Evolutionary conservation across 148 eudicot species (phyloP).

Genomic region (Chenopodium berlandieri): DNA sequence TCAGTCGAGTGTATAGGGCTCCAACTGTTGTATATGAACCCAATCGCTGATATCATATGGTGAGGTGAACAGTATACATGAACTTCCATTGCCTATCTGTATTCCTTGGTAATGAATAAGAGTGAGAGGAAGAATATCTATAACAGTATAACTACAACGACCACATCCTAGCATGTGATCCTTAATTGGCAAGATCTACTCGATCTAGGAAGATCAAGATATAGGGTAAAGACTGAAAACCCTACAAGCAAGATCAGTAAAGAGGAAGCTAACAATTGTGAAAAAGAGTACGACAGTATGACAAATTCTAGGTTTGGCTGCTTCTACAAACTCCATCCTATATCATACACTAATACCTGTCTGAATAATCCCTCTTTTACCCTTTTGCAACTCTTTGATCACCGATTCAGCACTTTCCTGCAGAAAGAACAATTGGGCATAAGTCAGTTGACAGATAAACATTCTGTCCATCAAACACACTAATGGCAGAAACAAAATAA

Average conservation of each 20-base stretch:
- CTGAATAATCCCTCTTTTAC: not conserved
- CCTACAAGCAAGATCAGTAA: not conserved
- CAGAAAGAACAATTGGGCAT: not conserved
- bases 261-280: not conserved
- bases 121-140: not conserved
- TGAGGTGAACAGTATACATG: not conserved
- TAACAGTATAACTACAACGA: not conserved
- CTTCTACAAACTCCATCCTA: not conserved
- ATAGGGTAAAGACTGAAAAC: not conserved
- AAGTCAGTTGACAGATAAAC: not conserved
- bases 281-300: not conserved
- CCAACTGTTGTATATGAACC: not conserved
- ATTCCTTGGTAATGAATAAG: no score
- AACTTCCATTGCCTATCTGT: not conserved
- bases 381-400: slow-evolving; percentile 5
- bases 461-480: not conserved
- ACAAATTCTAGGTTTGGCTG: not conserved
- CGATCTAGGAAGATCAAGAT: not conserved
- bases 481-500: not conserved
- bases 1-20: not conserved
- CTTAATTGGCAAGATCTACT: not conserved
- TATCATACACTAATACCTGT: slow-evolving; percentile 2
- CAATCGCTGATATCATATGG: not conserved
- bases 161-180: not conserved
- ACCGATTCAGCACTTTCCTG: slow-evolving; percentile 22